Evolutionary conservation across 2,329 filamentous ascomycete genomes (phyloP), one percentile per base, ranked within the genome.

Genomic region (Cadophora luteo-olivacea): DNA sequence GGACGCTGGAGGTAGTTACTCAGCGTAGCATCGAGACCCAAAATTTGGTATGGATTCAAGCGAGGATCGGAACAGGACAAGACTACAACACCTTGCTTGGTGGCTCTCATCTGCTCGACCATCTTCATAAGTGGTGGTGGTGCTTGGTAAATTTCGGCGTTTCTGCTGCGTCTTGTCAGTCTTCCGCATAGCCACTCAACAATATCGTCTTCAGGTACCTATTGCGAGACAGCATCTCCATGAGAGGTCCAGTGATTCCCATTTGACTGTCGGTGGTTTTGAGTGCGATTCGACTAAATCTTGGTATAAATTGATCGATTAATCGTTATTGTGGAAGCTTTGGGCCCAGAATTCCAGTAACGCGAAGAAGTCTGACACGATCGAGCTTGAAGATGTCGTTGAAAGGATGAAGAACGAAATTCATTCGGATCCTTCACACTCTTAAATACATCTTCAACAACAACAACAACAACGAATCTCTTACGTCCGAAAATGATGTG

Each of bases 1-100:
- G n/a, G n/a, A n/a, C n/a, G n/a, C n/a, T n/a, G n/a, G n/a, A n/a
- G n/a, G n/a, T n/a, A n/a, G n/a, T n/a, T n/a, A n/a, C n/a, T n/a
- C n/a, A 72, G 19, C 12, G 65, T 71, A 22, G 65, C 58, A 38
- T 72, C 71, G n/a, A 72, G 61, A 19, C 71, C 72, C 36, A 74
- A 58, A 9, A 74, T 65, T 62, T 73, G 64, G n/a, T 72, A 72
- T 33, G 70, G 70, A 52, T 74, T 74, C 3, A 74, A 52, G 16
- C 72, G 67, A 33, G 72, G 72, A 63, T 74, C 72, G 4, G 70
- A 73, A 48, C 71, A 74, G 14, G 72, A 73, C 7, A 73, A 41
- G 22, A 74, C 71, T 7, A 74, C 66, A 11, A 73, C 70, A 12
- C 72, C 72, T 36, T 62, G 52, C 19, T 68, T 69, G 32, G 70